Evolutionary conservation across 192 early-diverging fungal species (phyloP).

Genomic region (Coemansia sp.): DNA sequence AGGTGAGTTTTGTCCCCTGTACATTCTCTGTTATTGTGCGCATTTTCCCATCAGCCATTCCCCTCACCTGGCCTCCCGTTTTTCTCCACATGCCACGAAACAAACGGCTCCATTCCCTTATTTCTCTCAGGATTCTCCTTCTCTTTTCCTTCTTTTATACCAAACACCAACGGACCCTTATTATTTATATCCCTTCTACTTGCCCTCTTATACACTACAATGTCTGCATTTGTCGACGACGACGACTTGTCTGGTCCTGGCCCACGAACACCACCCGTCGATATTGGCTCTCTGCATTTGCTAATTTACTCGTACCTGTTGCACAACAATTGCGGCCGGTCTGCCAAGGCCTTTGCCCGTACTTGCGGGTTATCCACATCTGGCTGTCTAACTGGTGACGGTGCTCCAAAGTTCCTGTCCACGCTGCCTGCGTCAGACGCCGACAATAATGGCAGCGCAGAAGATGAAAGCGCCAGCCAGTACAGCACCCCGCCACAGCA

Average conservation of each 20-base stretch:
- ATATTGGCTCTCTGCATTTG: conserved; percentile 38
- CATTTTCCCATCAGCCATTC: neutral
- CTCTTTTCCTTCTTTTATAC: conserved; percentile 8
- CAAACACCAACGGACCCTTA: neutral
- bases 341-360: conserved; percentile 47
- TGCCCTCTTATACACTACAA: neutral
- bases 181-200: neutral
- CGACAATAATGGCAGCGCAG: neutral
- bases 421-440: neutral
- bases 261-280: conserved; percentile 10
- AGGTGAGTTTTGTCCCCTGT: too few relatives aligned
- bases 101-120: neutral
- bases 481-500: neutral
- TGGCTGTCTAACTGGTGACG: conserved; percentile 13
- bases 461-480: neutral
- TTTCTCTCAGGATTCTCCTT: neutral
- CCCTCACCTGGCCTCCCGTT: conserved; percentile 2
- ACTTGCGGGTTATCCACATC: conserved; percentile 34
- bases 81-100: neutral
- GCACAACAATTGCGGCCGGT: conserved; percentile 48
- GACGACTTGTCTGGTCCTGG: neutral
- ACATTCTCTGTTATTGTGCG: neutral
- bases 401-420: conserved; percentile 30
- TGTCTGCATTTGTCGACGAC: conserved; percentile 6
- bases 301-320: conserved; percentile 49